Conservation (phyloP, 192 early-diverging fungal genomes). For the Geranomyces variabilis region DNA sequence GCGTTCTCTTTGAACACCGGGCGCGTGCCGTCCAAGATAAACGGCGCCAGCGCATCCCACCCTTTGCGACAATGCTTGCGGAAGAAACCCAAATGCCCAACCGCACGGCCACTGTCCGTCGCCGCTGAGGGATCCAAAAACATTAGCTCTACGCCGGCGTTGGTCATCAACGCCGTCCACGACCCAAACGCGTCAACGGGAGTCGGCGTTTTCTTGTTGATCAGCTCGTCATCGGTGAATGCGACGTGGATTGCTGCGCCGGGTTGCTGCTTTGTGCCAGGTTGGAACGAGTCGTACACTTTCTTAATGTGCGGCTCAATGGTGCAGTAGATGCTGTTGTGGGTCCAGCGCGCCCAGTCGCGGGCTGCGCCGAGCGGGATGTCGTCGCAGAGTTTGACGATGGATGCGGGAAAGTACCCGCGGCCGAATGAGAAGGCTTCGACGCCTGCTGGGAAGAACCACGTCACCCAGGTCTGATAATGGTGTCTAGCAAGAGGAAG, state of each 20-base stretch:
- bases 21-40: slow-evolving; percentile 5
- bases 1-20: neutral
- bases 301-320: slow-evolving; percentile 14
- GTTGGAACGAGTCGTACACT: slow-evolving; percentile 11
- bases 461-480: neutral
- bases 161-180: slow-evolving; percentile 2
- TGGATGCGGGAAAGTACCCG: slow-evolving; percentile 42
- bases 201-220: neutral
- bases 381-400: slow-evolving; percentile 38
- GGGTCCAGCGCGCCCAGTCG: slow-evolving; percentile 24
- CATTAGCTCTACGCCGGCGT: neutral
- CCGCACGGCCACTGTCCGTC: neutral
- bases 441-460: slow-evolving; percentile 7
- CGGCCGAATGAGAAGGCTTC: neutral
- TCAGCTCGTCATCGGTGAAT: slow-evolving; percentile 10
- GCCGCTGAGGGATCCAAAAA: slow-evolving; percentile 11
- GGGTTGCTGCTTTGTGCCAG: neutral
- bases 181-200: neutral
- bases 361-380: slow-evolving; percentile 20
- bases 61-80: slow-evolving; percentile 7
- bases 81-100: slow-evolving; percentile 26
- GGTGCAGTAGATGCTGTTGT: slow-evolving; percentile 17
- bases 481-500: no score
- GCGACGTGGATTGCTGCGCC: slow-evolving; percentile 13
- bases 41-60: slow-evolving; percentile 17